Evolutionary conservation across 2,329 filamentous ascomycete species (phyloP).

Genomic region (Ceratocystis cacaofunesta): DNA sequence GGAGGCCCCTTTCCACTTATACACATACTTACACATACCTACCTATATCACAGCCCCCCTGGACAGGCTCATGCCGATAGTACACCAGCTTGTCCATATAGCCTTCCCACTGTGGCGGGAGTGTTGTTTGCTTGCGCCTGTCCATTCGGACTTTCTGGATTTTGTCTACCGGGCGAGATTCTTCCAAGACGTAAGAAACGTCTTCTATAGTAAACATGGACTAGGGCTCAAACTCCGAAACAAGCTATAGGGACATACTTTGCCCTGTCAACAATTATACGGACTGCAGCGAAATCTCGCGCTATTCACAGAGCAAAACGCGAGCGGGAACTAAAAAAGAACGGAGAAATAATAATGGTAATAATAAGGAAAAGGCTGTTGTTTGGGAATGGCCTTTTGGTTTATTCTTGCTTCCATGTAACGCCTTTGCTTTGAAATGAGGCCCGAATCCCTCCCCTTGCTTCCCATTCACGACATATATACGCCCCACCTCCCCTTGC

Average conservation of each 20-base stretch:
- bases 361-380: not conserved
- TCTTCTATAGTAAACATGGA: not conserved
- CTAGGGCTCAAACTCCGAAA: conserved; percentile 3
- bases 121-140: too few relatives aligned
- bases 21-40: not conserved
- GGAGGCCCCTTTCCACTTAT: not conserved
- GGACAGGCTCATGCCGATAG: too few relatives aligned
- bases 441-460: not conserved
- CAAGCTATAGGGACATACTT: not conserved
- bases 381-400: not conserved
- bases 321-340: not conserved
- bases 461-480: not conserved
- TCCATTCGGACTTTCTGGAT: not conserved
- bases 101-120: too few relatives aligned
- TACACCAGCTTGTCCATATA: too few relatives aligned
- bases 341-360: too few relatives aligned
- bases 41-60: too few relatives aligned
- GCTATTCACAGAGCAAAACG: not conserved
- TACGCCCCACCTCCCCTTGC: not conserved
- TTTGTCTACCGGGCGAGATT: not conserved
- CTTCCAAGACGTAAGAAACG: not conserved
- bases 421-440: not conserved
- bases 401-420: not conserved
- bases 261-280: not conserved
- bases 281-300: not conserved